A percentile compares a stretch with the other conserved stretches of the same genome.
Evolutionary conservation across 116 monocot genomes (phyloP).

Genomic region (Thalassia testudinum): DNA sequence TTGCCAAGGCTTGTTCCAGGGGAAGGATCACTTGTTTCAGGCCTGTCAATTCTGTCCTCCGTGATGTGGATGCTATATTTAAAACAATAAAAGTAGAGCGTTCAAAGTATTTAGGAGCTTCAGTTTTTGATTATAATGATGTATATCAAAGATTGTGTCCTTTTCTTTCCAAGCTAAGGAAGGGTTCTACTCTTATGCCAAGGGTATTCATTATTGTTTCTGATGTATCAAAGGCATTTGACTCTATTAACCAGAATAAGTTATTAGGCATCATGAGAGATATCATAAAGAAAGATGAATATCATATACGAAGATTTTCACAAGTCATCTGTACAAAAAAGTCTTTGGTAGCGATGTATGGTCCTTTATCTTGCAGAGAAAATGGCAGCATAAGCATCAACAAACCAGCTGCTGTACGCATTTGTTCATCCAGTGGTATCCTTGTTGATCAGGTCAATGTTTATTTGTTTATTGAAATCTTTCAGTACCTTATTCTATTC

Average conservation of each 20-base stretch:
- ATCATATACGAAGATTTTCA: conserved; percentile 32
- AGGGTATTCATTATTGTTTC: conserved; percentile 74
- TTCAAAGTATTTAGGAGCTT: conserved; percentile 56
- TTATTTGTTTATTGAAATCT: neutral
- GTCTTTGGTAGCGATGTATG: conserved; percentile 10
- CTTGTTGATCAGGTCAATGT: conserved; percentile 63
- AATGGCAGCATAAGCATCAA: conserved; percentile 2
- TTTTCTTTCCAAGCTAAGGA: conserved; percentile 36
- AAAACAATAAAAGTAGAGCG: conserved; percentile 37
- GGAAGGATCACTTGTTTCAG: conserved; percentile 13
- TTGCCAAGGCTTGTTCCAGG: neutral
- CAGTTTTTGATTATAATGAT: conserved; percentile 93
- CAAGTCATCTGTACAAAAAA: conserved; percentile 34
- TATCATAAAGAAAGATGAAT: conserved; percentile 33
- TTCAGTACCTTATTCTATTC: too few species aligned
- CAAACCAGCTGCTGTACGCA: conserved; percentile 12
- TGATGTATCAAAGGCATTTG: conserved; percentile 95
- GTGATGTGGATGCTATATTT: conserved; percentile 41
- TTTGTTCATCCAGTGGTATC: conserved; percentile 25
- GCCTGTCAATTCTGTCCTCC: conserved; percentile 60
- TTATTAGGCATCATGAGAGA: conserved; percentile 48
- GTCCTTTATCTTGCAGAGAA: conserved; percentile 13
- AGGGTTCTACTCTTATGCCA: conserved; percentile 8
- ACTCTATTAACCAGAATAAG: conserved; percentile 66
- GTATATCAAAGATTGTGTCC: conserved; percentile 34